These are phyloP conservation scores for Fusarium haematococcum DNA, from an alignment of 2,329 filamentous ascomycete genomes.

Conservation along the genomic window DNA sequence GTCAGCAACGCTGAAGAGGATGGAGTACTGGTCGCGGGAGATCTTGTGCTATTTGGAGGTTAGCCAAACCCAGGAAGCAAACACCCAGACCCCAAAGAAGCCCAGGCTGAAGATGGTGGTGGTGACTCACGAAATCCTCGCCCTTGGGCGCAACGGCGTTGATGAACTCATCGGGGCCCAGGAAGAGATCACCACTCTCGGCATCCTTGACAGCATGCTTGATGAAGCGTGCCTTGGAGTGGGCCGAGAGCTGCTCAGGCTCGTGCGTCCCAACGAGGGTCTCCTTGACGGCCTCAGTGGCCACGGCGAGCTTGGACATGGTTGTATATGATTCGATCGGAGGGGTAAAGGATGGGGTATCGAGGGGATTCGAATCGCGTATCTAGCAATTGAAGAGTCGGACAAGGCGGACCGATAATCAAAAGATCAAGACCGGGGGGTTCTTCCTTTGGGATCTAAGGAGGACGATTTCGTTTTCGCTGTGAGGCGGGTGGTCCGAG, in stretches of 20 bases:
- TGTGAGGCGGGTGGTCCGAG: slow-evolving; percentile 34
- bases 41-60: slow-evolving; percentile 84
- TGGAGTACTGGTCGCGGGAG: slow-evolving; percentile 92
- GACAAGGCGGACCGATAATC: slow-evolving; percentile 21
- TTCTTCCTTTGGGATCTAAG: slow-evolving; percentile 6
- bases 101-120: not conserved
- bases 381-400: slow-evolving; percentile 36
- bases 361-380: slow-evolving; percentile 17
- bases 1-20: slow-evolving; percentile 94
- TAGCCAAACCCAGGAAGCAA: slow-evolving; percentile 16
- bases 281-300: slow-evolving; percentile 83
- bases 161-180: slow-evolving; percentile 90
- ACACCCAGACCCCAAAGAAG: slow-evolving; percentile 9
- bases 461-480: slow-evolving; percentile 17
- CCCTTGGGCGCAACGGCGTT: slow-evolving; percentile 86
- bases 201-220: slow-evolving; percentile 81
- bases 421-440: slow-evolving; percentile 11
- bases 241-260: slow-evolving; percentile 74
- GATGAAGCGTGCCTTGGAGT: slow-evolving; percentile 81
- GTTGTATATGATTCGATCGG: slow-evolving; percentile 38
- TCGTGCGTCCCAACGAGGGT: slow-evolving; percentile 75
- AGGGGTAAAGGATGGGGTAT: slow-evolving; percentile 20
- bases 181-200: slow-evolving; percentile 79
- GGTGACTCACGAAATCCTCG: slow-evolving; percentile 87
- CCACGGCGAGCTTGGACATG: slow-evolving; percentile 58